Conservation (phyloP, 352 stramenopile genomes). For the Phytophthora aleatoria region DNA sequence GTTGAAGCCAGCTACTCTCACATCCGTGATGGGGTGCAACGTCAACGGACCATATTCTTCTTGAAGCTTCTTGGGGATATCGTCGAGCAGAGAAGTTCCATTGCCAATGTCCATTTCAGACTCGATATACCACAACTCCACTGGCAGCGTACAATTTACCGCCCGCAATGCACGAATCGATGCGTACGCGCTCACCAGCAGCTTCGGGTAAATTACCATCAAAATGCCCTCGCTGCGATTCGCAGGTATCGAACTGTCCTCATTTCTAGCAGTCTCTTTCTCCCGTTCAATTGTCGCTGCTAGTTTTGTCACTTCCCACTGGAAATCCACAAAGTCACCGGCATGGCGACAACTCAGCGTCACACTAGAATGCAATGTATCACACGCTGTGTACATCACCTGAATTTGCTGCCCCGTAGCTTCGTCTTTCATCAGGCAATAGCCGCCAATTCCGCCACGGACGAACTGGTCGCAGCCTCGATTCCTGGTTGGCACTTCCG, state of each 20-base stretch:
- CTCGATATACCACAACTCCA: constrained; percentile 63
- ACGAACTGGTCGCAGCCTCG: constrained; percentile 48
- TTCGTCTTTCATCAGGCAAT: constrained; percentile 53
- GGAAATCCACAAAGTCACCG: constrained; percentile 48
- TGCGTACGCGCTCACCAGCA: constrained; percentile 50
- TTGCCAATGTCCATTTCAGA: constrained; percentile 39
- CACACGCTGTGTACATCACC: constrained; percentile 46
- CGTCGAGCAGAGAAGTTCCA: constrained; percentile 22
- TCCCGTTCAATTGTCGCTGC: constrained; percentile 16
- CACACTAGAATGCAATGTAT: constrained; percentile 39
- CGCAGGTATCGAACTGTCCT: background rate
- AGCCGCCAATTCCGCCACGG: constrained; percentile 42
- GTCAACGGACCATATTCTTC: constrained; percentile 30
- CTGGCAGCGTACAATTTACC: constrained; percentile 49
- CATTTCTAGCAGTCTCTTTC: constrained; percentile 8
- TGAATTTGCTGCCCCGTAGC: constrained; percentile 38
- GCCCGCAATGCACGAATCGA: constrained; percentile 45
- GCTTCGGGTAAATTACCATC: constrained; percentile 63
- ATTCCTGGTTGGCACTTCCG: constrained; percentile 36
- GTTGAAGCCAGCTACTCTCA: constrained; percentile 43
- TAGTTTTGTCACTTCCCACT: constrained; percentile 28
- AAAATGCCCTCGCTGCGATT: constrained; percentile 42
- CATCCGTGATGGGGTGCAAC: constrained; percentile 32
- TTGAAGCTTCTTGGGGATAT: constrained; percentile 28
- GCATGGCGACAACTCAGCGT: constrained; percentile 51